Percentiles rank a stretch among this genome's conserved stretches.
Conservation (phyloP, 2,329 filamentous ascomycete genomes). For the Penicillium sp. region DNA sequence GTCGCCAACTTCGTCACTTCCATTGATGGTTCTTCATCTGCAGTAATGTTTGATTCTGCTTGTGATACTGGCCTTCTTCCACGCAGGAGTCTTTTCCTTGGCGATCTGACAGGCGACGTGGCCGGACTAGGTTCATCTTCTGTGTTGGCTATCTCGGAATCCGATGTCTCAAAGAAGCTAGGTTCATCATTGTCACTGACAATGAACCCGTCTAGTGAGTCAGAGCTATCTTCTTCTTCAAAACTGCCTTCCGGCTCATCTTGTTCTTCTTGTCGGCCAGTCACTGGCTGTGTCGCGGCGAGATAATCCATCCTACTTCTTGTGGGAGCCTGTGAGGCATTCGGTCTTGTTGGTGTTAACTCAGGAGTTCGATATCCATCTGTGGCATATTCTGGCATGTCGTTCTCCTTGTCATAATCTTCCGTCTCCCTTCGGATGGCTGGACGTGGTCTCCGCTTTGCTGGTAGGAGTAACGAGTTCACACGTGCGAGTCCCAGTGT, state of each 20-base stretch:
- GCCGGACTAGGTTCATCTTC: slow-evolving; percentile 22
- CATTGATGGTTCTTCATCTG: background rate
- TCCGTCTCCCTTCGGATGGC: slow-evolving; percentile 26
- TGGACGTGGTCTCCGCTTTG: slow-evolving; percentile 24
- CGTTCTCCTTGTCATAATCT: slow-evolving; percentile 38
- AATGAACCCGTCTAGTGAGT: slow-evolving; percentile 43
- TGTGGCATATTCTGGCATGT: slow-evolving; percentile 26
- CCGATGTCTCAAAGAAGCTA: slow-evolving; percentile 35
- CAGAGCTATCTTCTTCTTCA: slow-evolving; percentile 33
- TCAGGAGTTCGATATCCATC: slow-evolving; percentile 13
- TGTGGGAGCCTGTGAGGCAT: slow-evolving; percentile 4
- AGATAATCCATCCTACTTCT: slow-evolving; percentile 12
- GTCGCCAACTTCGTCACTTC: background rate
- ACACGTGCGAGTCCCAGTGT: slow-evolving; percentile 32
- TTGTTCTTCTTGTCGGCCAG: slow-evolving; percentile 23
- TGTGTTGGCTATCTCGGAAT: slow-evolving; percentile 30
- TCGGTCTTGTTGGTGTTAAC: slow-evolving; percentile 21
- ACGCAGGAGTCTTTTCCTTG: slow-evolving; percentile 35
- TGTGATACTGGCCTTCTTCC: slow-evolving; percentile 31
- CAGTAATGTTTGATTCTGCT: slow-evolving; percentile 11
- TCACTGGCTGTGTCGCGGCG: slow-evolving; percentile 15
- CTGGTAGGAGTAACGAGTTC: slow-evolving; percentile 35
- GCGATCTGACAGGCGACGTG: slow-evolving; percentile 20
- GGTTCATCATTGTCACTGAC: slow-evolving; percentile 41
- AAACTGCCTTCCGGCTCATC: slow-evolving; percentile 29